Evolutionary conservation across 192 early-diverging fungal species (phyloP).

Genomic region (Pilobolus umbonatus): DNA sequence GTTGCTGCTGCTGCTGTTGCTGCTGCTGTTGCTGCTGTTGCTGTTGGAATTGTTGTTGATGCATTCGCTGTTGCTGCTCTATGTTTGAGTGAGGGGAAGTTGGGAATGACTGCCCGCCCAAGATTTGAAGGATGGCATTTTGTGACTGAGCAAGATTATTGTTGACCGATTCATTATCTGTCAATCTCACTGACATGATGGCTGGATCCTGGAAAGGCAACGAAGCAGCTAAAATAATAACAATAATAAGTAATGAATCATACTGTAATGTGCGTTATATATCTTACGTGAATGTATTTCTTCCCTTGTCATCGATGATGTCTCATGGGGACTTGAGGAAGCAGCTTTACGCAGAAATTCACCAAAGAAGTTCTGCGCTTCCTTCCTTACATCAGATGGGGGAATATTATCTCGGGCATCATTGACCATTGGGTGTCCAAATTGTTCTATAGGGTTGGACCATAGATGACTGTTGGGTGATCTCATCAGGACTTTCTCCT

Average conservation of each 20-base stretch:
- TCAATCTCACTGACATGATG: conserved; percentile 48
- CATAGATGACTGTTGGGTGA: background rate
- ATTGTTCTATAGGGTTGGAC: conserved; percentile 17
- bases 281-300: background rate
- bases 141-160: conserved; percentile 5
- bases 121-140: conserved; percentile 13
- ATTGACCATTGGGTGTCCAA: conserved; percentile 17
- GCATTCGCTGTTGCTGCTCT: conserved; percentile 10
- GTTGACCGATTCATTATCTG: background rate
- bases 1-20: conserved; percentile 1
- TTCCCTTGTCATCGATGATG: conserved; percentile 6
- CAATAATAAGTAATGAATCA: background rate
- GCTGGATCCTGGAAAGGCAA: conserved; percentile 56
- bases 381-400: conserved; percentile 26
- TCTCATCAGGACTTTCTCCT: background rate
- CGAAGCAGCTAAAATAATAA: conserved; percentile 9
- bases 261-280: background rate
- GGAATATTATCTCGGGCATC: too few species aligned
- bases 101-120: conserved; percentile 5
- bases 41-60: conserved; percentile 7
- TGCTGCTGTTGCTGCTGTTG: background rate
- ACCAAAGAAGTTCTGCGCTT: conserved; percentile 56
- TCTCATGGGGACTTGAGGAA: conserved; percentile 14
- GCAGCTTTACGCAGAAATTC: conserved; percentile 56
- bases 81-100: conserved; percentile 4